Evolutionary conservation across 2,329 filamentous ascomycete genomes (phyloP).

Genomic region (Colletotrichum agaves): DNA sequence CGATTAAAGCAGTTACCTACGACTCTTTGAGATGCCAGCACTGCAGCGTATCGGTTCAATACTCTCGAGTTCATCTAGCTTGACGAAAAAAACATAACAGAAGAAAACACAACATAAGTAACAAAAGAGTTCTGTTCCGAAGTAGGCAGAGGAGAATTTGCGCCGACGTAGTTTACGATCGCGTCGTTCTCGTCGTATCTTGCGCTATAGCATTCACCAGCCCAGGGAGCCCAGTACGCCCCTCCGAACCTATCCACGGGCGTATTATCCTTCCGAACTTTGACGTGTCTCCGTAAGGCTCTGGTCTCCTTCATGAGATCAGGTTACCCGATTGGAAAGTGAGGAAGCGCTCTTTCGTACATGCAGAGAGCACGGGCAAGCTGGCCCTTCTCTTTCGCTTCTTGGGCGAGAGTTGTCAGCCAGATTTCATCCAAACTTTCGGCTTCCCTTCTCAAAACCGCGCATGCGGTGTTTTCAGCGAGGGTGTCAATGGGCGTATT

Average conservation of each 20-base stretch:
- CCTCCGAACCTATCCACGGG: background rate
- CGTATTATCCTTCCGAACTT: background rate
- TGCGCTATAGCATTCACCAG: background rate
- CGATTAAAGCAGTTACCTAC: too few species aligned
- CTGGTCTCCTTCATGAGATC: background rate
- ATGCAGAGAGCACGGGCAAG: background rate
- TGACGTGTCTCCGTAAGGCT: background rate
- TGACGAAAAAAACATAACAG: too few species aligned
- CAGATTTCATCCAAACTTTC: background rate
- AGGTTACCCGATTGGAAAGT: background rate
- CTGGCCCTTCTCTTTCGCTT: background rate
- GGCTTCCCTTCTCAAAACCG: background rate
- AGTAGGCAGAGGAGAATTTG: background rate
- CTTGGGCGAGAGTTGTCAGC: background rate
- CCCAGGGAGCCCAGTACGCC: background rate
- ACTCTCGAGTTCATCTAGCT: too few species aligned
- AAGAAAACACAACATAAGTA: too few species aligned
- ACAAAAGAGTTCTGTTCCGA: too few species aligned
- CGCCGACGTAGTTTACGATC: too few species aligned
- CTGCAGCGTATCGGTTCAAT: too few species aligned
- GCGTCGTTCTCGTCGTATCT: too few species aligned
- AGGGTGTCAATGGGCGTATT: fast-evolving
- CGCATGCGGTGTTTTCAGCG: background rate
- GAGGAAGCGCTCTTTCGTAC: background rate
- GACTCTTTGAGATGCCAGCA: too few species aligned